These are phyloP conservation scores for Lepidium africanum DNA, from an alignment of 345 rosid species.

Conservation along the genomic window DNA sequence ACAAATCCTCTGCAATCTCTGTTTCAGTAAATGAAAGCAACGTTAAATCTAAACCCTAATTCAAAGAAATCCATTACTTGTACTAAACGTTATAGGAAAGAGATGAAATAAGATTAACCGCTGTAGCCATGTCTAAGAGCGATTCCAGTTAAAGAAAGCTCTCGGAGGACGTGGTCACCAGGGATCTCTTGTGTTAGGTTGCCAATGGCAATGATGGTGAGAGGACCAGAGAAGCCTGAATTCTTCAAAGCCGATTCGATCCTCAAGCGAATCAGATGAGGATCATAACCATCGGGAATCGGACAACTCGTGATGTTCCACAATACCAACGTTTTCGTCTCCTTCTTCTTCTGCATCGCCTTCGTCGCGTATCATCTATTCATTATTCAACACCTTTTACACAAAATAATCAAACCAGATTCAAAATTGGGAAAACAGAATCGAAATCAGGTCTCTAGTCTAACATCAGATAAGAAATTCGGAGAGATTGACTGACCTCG, in stretches of 20 bases:
- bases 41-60: neutral
- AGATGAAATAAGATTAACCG: neutral
- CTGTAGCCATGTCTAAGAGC: neutral
- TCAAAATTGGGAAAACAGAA: too few species aligned
- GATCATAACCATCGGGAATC: neutral
- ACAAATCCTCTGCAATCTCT: neutral
- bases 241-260: neutral
- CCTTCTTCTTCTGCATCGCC: neutral
- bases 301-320: neutral
- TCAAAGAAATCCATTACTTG: too few species aligned
- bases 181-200: neutral
- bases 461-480: too few species aligned
- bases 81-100: neutral
- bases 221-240: neutral
- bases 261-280: neutral
- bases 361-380: too few species aligned
- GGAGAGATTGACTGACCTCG: too few species aligned
- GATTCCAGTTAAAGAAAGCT: neutral
- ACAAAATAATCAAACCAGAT: too few species aligned
- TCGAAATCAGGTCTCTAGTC: too few species aligned
- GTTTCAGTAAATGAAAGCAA: neutral
- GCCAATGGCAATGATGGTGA: neutral
- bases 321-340: neutral
- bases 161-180: neutral
- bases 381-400: too few species aligned